These are phyloP conservation scores for Rhizophora apiculata DNA, from an alignment of 345 rosid species.

Conservation along the genomic window DNA sequence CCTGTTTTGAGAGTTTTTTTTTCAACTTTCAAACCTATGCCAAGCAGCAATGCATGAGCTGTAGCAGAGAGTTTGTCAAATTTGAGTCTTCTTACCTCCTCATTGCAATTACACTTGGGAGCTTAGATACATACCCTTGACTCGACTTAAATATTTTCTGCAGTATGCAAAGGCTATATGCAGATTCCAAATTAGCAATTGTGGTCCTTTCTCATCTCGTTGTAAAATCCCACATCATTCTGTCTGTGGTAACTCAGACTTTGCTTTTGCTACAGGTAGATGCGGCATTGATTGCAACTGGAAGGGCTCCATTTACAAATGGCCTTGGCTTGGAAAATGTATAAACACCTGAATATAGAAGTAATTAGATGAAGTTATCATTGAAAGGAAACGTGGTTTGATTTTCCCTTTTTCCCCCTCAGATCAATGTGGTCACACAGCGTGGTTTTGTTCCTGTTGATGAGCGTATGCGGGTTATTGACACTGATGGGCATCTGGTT, in stretches of 20 bases:
- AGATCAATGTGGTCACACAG: slow-evolving; percentile 86
- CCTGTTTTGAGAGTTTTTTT: neutral
- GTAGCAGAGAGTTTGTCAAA: neutral
- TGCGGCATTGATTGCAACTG: slow-evolving; percentile 98
- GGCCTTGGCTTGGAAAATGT: slow-evolving; percentile 98
- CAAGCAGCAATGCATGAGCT: neutral
- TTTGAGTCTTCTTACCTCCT: neutral
- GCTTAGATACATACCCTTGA: neutral
- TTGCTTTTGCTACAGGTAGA: slow-evolving; percentile 60
- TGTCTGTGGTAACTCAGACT: slow-evolving; percentile 2
- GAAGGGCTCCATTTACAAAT: slow-evolving; percentile 97
- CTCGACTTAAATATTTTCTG: neutral
- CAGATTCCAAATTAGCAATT: neutral
- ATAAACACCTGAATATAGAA: slow-evolving; percentile 19
- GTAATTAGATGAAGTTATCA: neutral
- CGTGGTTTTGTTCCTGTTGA: slow-evolving; percentile 93
- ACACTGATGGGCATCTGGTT: slow-evolving; percentile 77
- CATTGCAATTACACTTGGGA: neutral
- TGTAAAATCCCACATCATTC: neutral
- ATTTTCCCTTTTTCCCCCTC: slow-evolving; percentile 15
- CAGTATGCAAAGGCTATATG: neutral
- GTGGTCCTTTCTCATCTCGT: slow-evolving; percentile 2
- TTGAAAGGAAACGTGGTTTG: slow-evolving; percentile 2
- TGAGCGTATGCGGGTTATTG: slow-evolving; percentile 83
- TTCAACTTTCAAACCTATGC: too few relatives aligned